phyloP scores from a whole-genome alignment of 208 protist species.

The Acanthamoeba castellanii region DNA sequence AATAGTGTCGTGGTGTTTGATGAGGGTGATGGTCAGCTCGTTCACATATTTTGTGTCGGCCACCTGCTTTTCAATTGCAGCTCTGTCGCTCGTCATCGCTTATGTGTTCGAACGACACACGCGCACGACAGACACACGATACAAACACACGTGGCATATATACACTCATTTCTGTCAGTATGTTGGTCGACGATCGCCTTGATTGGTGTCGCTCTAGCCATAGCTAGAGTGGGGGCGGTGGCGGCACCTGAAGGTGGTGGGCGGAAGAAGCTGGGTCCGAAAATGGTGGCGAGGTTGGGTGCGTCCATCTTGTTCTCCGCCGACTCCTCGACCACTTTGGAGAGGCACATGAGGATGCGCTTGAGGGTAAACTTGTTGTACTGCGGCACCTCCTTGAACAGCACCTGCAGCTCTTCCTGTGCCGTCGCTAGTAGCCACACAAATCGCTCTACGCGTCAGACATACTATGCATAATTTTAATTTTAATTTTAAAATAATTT shows the following conservation, averaged over 20 bases:
- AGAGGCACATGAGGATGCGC: constrained; percentile 19
- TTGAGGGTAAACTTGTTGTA: constrained; percentile 27
- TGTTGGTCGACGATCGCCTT: no score
- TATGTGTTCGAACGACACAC: not conserved
- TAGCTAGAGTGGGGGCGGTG: not conserved
- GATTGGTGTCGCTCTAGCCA: not conserved
- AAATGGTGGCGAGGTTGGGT: constrained; percentile 18
- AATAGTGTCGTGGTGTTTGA: not conserved
- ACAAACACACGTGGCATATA: not conserved
- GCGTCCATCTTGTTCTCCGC: constrained; percentile 33
- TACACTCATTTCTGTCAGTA: not conserved
- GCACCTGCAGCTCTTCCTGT: not conserved
- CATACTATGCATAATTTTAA: no score
- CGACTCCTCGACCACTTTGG: constrained; percentile 13
- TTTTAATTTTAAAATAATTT: not conserved
- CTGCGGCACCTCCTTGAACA: constrained; percentile 32
- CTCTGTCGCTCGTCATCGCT: not conserved
- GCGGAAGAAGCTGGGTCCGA: constrained; percentile 21
- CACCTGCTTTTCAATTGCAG: not conserved
- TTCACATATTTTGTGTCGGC: not conserved
- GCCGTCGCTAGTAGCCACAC: not conserved
- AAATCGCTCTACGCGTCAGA: no score
- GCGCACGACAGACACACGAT: not conserved
- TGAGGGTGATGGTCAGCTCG: constrained; percentile 22
- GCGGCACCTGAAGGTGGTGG: not conserved